Percentiles rank a stretch among this genome's conserved stretches.
Conservation (phyloP, 208 protist genomes). For the Trypanosomatidae sp. region DNA sequence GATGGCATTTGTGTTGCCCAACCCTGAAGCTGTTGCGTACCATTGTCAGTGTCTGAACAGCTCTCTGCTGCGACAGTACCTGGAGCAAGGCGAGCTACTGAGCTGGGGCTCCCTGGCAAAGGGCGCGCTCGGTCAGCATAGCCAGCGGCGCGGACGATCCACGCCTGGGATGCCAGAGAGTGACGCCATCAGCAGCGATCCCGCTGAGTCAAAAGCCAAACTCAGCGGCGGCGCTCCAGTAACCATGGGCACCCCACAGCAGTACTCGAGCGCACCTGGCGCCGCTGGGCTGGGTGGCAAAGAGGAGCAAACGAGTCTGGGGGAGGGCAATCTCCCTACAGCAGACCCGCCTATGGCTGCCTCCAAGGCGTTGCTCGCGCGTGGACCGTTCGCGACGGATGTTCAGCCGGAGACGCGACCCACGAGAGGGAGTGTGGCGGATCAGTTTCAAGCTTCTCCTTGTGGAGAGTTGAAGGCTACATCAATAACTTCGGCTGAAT, state of each 20-base stretch:
- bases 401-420: not conserved
- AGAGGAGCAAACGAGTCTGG: not conserved
- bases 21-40: conserved; percentile 4
- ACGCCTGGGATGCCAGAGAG: not conserved
- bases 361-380: not conserved
- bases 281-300: not conserved
- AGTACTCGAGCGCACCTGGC: not conserved
- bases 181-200: not conserved
- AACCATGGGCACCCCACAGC: too few relatives aligned
- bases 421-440: not conserved
- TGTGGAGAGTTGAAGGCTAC: not conserved
- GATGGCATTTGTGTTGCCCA: conserved; percentile 7
- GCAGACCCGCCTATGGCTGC: not conserved
- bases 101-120: conserved; percentile 37
- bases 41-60: conserved; percentile 9
- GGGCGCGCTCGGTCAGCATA: conserved; percentile 29
- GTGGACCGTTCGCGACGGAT: not conserved
- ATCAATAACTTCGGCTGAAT: not conserved
- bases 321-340: not conserved
- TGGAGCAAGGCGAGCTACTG: conserved; percentile 33
- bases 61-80: conserved; percentile 28
- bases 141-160: not conserved
- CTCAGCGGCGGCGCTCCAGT: not conserved
- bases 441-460: not conserved
- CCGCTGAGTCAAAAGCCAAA: not conserved